Percentiles rank a stretch among this genome's conserved stretches.
These are phyloP conservation scores for Paulownia fortunei DNA, from an alignment of 257 asterid genomes.

Conservation along the genomic window DNA sequence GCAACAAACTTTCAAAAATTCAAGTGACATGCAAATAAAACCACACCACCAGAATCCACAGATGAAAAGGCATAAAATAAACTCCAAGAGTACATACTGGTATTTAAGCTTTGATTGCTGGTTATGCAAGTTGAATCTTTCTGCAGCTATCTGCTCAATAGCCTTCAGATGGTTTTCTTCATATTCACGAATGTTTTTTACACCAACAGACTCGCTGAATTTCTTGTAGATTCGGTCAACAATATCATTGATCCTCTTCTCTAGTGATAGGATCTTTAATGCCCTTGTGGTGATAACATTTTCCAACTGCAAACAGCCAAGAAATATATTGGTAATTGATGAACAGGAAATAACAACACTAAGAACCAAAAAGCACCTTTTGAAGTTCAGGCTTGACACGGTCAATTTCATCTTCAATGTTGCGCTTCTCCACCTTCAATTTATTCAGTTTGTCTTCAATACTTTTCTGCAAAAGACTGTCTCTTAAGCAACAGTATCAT, in stretches of 20 bases:
- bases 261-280: constrained; percentile 60
- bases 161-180: constrained; percentile 97
- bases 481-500: constrained; percentile 27
- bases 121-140: constrained; percentile 84
- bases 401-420: constrained; percentile 70
- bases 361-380: constrained; percentile 57
- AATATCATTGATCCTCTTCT: constrained; percentile 77
- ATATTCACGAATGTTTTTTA: constrained; percentile 89
- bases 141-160: constrained; percentile 82
- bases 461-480: constrained; percentile 69
- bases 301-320: constrained; percentile 65
- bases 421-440: constrained; percentile 76
- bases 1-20: background rate
- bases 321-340: constrained; percentile 18
- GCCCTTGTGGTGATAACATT: constrained; percentile 58
- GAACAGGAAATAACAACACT: constrained; percentile 20
- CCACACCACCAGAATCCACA: background rate
- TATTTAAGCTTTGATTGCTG: constrained; percentile 93
- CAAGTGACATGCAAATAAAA: constrained; percentile 2
- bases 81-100: constrained; percentile 63
- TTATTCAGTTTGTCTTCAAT: constrained; percentile 84
- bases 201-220: constrained; percentile 97
- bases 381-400: constrained; percentile 78
- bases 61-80: constrained; percentile 10
- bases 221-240: constrained; percentile 85